Conservation (phyloP, 2,329 filamentous ascomycete species). For the Orbilia quercus region DNA sequence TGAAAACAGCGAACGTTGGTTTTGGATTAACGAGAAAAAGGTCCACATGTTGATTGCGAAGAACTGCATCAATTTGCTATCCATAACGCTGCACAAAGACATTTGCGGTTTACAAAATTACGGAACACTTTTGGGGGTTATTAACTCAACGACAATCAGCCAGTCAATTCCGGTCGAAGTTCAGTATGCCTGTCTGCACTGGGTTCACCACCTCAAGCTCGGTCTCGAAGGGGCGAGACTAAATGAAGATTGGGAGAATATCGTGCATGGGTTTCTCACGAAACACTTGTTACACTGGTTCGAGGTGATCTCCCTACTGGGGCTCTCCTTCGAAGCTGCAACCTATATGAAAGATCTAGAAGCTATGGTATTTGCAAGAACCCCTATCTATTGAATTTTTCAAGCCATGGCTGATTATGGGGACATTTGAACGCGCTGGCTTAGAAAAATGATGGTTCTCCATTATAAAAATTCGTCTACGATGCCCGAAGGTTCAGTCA, state of each 20-base stretch:
- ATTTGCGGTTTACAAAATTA: conserved; percentile 59
- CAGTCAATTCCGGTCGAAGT: conserved; percentile 59
- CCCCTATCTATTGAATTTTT: background rate
- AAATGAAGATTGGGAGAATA: conserved; percentile 54
- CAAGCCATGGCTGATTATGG: background rate
- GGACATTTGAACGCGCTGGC: background rate
- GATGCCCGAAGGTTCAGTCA: conserved; percentile 5
- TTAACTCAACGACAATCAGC: conserved; percentile 44
- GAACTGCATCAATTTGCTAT: conserved; percentile 62
- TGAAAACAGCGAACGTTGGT: conserved; percentile 3
- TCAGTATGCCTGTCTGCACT: conserved; percentile 63
- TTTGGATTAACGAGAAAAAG: background rate
- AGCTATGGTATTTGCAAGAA: too few species aligned
- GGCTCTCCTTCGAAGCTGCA: too few species aligned
- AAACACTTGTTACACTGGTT: conserved; percentile 63
- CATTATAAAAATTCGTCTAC: background rate
- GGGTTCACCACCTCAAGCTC: conserved; percentile 60
- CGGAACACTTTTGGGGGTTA: background rate
- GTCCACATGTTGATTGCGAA: background rate
- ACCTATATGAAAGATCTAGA: too few species aligned
- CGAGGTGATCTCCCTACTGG: conserved; percentile 60
- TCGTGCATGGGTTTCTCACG: conserved; percentile 61
- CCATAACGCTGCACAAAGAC: conserved; percentile 58
- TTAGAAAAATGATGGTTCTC: too few species aligned
- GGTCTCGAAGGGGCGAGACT: conserved; percentile 60